A percentile compares a stretch with the other conserved stretches of the same genome.
phyloP scores from a whole-genome alignment of 1,139 yeast species.

The Kodamaea ohmeri region DNA sequence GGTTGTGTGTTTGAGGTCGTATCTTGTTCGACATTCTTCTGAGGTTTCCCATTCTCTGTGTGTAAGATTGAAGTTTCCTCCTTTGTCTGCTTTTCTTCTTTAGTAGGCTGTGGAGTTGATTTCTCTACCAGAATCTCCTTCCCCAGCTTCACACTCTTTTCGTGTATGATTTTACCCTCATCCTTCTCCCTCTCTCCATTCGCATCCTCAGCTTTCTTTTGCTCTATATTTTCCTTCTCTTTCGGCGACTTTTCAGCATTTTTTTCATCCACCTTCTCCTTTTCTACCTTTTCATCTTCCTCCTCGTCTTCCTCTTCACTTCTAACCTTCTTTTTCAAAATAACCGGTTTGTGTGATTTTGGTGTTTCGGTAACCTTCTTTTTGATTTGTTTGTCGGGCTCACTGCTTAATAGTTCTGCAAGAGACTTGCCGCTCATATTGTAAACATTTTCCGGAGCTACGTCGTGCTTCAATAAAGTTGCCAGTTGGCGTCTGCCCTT shows the following conservation, averaged over 20 bases:
- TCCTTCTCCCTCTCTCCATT: background rate
- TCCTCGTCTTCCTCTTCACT: background rate
- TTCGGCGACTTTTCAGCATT: background rate
- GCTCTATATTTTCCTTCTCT: background rate
- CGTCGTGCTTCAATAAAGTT: conserved; percentile 16
- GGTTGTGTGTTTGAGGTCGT: too few relatives aligned
- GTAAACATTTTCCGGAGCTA: conserved; percentile 15
- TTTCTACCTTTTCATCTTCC: background rate
- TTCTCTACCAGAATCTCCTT: too few relatives aligned
- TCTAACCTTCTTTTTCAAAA: conserved; percentile 37
- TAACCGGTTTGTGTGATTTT: conserved; percentile 35
- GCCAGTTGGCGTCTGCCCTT: conserved; percentile 21
- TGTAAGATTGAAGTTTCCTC: too few relatives aligned
- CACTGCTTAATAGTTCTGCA: conserved; percentile 37
- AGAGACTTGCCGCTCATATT: conserved; percentile 28
- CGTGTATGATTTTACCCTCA: too few relatives aligned
- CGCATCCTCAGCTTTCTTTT: background rate
- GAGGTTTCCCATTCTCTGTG: too few relatives aligned
- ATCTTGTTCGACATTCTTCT: too few relatives aligned
- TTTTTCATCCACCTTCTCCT: conserved; percentile 1
- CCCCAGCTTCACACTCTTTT: too few relatives aligned
- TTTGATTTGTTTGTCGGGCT: conserved; percentile 17
- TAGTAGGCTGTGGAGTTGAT: too few relatives aligned
- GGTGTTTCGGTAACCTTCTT: conserved; percentile 21
- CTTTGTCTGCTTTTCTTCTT: too few relatives aligned